Percentiles rank a stretch among this genome's conserved stretches.
phyloP scores from a whole-genome alignment of 148 eudicot genomes.

The Rhododendron williamsianum region DNA sequence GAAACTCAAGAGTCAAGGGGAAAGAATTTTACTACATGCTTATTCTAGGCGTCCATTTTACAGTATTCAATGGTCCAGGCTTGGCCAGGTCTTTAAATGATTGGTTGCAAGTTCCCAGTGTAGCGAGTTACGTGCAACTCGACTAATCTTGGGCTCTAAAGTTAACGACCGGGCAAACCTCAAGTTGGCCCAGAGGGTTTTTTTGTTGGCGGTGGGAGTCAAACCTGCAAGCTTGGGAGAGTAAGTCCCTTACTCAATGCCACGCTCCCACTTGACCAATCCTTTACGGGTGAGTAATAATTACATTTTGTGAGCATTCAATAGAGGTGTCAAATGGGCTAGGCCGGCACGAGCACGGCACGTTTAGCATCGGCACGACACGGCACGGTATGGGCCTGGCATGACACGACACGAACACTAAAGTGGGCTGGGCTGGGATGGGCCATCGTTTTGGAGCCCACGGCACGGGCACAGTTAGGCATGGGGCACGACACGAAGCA shows the following conservation, averaged over 20 bases:
- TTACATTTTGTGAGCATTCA: not conserved
- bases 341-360: no score
- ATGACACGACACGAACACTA: no score
- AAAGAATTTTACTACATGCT: constrained; percentile 1
- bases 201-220: not conserved
- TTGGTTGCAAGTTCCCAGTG: not conserved
- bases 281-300: not conserved
- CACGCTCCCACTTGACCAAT: not conserved
- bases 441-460: no score
- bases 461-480: no score
- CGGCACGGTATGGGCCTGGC: no score
- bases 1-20: not conserved
- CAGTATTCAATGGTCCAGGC: not conserved
- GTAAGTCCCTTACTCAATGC: not conserved
- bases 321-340: no score
- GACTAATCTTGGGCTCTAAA: not conserved
- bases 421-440: no score
- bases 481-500: no score
- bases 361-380: no score
- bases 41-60: not conserved
- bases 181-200: not conserved
- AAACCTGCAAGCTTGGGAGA: not conserved
- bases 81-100: not conserved
- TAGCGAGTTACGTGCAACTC: not conserved
- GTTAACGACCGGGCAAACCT: not conserved